These are phyloP conservation scores for Hevea brasiliensis DNA, from an alignment of 345 rosid genomes.

Conservation along the genomic window DNA sequence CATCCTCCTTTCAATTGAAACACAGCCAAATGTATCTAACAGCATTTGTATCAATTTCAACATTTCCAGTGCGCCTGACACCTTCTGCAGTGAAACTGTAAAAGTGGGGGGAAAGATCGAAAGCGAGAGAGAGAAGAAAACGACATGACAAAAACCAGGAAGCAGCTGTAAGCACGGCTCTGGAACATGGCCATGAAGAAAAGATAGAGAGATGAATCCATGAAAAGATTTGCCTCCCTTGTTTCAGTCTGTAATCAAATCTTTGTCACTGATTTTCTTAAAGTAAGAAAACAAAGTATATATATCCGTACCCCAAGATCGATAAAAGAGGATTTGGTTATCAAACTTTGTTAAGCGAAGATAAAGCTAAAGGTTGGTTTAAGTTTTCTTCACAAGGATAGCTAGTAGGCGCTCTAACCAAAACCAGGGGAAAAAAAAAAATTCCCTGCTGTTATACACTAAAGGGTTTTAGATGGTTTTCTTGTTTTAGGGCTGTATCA, in stretches of 20 bases:
- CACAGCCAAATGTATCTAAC: not conserved
- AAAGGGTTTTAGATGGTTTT: not conserved
- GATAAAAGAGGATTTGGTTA: not conserved
- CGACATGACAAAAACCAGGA: slow-evolving; percentile 3
- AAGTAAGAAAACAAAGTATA: too few relatives aligned
- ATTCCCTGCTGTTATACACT: too few relatives aligned
- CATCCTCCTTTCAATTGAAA: too few relatives aligned
- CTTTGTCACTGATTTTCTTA: not conserved
- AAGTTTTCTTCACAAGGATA: too few relatives aligned
- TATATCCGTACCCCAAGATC: too few relatives aligned
- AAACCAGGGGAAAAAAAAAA: not conserved
- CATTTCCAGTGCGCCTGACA: slow-evolving; percentile 17
- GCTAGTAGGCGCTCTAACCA: too few relatives aligned
- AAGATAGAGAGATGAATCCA: slow-evolving; percentile 2
- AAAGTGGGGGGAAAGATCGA: not conserved
- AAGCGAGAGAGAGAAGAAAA: not conserved
- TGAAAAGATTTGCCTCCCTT: not conserved
- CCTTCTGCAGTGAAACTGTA: not conserved
- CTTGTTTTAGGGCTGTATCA: not conserved
- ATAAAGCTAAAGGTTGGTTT: not conserved
- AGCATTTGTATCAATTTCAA: not conserved
- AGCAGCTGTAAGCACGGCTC: not conserved
- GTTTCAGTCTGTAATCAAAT: slow-evolving; percentile 10
- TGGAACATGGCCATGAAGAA: not conserved
- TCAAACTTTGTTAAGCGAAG: not conserved